A percentile compares a stretch with the other conserved stretches of the same genome.
These are phyloP conservation scores for Rhizopogon roseolus DNA, from an alignment of 768 basidiomycete genomes.

Conservation along the genomic window DNA sequence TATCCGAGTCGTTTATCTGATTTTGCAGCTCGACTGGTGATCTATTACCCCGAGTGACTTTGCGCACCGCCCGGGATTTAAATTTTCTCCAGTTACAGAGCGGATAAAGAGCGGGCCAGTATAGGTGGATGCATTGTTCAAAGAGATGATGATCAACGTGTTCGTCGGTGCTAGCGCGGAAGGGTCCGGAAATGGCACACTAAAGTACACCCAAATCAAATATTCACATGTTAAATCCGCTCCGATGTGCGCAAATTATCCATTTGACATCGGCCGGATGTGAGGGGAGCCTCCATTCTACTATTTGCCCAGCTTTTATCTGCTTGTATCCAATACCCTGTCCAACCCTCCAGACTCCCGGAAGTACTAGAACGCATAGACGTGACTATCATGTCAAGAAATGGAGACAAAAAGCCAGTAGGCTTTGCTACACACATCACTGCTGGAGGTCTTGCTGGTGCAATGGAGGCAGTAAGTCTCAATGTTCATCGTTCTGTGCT, in stretches of 20 bases:
- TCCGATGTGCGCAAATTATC: neutral
- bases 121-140: neutral
- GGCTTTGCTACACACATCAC: conserved; percentile 87
- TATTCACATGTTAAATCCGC: conserved; percentile 28
- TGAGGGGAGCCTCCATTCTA: conserved; percentile 10
- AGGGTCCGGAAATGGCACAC: neutral
- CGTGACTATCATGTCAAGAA: conserved; percentile 41
- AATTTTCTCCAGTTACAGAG: neutral
- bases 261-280: conserved; percentile 10
- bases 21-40: neutral
- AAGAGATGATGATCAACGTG: neutral
- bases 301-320: neutral
- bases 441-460: conserved; percentile 92
- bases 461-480: conserved; percentile 78
- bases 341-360: conserved; percentile 1
- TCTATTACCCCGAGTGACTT: neutral
- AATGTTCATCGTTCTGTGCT: neutral
- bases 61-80: neutral
- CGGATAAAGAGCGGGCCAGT: conserved; percentile 21
- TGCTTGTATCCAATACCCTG: neutral
- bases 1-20: neutral
- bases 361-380: conserved; percentile 1
- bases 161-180: conserved; percentile 19
- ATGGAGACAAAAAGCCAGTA: conserved; percentile 66
- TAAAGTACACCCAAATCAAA: conserved; percentile 6